A percentile compares a stretch with the other conserved stretches of the same genome.
Conservation (phyloP, 495 filamentous ascomycete genomes). For the Penicillium paxilli region DNA sequence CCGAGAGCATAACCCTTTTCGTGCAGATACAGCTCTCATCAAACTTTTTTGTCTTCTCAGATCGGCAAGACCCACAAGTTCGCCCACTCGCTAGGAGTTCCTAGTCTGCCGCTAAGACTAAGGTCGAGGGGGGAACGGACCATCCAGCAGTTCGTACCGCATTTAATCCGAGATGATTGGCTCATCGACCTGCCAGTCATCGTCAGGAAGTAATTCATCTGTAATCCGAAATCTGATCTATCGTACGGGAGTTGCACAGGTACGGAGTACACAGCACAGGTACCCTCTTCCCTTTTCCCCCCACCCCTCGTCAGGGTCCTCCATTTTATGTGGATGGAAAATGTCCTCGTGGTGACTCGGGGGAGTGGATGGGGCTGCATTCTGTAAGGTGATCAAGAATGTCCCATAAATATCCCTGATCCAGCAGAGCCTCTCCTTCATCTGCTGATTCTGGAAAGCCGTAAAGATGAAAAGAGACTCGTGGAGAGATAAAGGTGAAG, state of each 20-base stretch:
- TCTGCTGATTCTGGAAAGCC: too few relatives aligned
- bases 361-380: background rate
- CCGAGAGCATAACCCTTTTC: background rate
- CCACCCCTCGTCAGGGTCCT: conserved; percentile 17
- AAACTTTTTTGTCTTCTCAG: too few relatives aligned
- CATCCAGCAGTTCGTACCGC: conserved; percentile 16
- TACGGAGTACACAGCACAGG: too few relatives aligned
- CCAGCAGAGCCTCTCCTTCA: background rate
- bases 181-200: conserved; percentile 17
- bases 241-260: too few relatives aligned
- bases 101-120: background rate
- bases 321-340: background rate
- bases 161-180: conserved; percentile 16
- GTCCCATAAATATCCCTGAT: background rate
- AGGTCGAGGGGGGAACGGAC: conserved; percentile 11
- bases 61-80: conserved; percentile 30
- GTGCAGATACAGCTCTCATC: background rate
- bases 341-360: conserved; percentile 1
- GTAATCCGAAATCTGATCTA: conserved; percentile 23
- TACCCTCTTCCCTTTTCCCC: too few relatives aligned
- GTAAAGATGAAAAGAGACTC: too few relatives aligned
- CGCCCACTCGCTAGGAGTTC: conserved; percentile 22
- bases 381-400: background rate
- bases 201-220: conserved; percentile 12
- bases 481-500: background rate